Conservation (phyloP, 768 basidiomycete genomes). For the Sporobolomyces phaffii region DNA sequence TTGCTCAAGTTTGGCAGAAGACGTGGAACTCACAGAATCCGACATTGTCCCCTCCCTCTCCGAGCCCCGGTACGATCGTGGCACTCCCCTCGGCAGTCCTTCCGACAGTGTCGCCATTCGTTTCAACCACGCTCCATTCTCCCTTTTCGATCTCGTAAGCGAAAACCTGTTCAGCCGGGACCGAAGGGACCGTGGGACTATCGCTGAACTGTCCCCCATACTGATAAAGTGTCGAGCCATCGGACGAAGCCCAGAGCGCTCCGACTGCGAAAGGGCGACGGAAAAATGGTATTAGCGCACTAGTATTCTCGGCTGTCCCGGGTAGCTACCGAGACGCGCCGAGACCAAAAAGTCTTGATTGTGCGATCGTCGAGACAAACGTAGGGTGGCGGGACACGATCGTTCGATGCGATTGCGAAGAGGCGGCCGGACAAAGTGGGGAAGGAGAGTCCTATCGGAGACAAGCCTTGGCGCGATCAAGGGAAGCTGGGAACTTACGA, state of each 20-base stretch:
- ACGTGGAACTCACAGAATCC: slow-evolving; percentile 20
- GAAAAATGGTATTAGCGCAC: too few relatives aligned
- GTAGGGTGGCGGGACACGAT: too few relatives aligned
- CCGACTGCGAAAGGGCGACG: slow-evolving; percentile 14
- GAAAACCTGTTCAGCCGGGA: slow-evolving; percentile 5
- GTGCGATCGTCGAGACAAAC: too few relatives aligned
- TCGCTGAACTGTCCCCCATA: slow-evolving; percentile 27
- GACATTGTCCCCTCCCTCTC: slow-evolving; percentile 21
- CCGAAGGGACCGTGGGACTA: slow-evolving; percentile 14
- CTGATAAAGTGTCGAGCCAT: slow-evolving; percentile 26
- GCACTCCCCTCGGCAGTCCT: slow-evolving; percentile 24
- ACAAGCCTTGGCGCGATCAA: neutral
- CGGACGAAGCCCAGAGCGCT: slow-evolving; percentile 20
- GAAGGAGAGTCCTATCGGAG: too few relatives aligned
- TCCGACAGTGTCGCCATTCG: slow-evolving; percentile 15
- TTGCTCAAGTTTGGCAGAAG: neutral
- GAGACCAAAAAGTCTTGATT: too few relatives aligned
- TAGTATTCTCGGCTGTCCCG: neutral
- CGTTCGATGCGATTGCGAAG: neutral
- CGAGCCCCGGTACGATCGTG: neutral
- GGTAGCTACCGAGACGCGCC: too few relatives aligned
- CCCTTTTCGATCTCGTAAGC: slow-evolving; percentile 17
- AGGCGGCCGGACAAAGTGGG: too few relatives aligned
- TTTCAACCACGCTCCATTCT: slow-evolving; percentile 6
- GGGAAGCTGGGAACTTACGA: slow-evolving; percentile 11